phyloP scores from a whole-genome alignment of 2,329 filamentous ascomycete genomes.

The Penicillium polonicum region DNA sequence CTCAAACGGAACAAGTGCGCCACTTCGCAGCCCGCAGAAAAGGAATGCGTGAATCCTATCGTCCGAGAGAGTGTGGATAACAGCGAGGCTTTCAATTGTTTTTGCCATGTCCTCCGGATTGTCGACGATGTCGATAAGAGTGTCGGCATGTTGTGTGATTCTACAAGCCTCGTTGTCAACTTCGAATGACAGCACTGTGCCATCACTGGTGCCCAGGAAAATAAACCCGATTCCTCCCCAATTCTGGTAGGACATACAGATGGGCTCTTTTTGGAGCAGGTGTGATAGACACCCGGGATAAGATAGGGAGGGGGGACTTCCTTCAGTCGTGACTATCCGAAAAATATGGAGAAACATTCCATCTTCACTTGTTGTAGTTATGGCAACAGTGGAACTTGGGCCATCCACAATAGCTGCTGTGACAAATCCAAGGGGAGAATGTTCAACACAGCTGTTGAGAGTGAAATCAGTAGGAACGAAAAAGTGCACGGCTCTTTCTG shows the following conservation, averaged over 20 bases:
- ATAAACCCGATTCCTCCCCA: conserved; percentile 30
- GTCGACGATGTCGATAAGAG: conserved; percentile 26
- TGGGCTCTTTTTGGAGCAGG: conserved; percentile 35
- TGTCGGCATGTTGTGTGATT: conserved; percentile 26
- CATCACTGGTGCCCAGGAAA: conserved; percentile 43
- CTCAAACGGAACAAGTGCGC: conserved; percentile 42
- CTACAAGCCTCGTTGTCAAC: conserved; percentile 18
- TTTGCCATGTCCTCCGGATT: conserved; percentile 31
- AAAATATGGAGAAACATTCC: conserved; percentile 31
- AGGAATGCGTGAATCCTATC: conserved; percentile 25
- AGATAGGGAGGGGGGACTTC: conserved; percentile 20
- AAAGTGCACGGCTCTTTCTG: conserved; percentile 37
- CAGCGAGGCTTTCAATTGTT: conserved; percentile 37
- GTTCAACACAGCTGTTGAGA: conserved; percentile 25
- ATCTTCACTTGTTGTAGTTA: conserved; percentile 27
- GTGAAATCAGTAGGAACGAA: conserved; percentile 24
- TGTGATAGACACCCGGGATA: conserved; percentile 23
- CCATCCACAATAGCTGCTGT: conserved; percentile 33
- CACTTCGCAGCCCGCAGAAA: conserved; percentile 49
- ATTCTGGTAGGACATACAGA: conserved; percentile 35
- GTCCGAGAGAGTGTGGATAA: conserved; percentile 23
- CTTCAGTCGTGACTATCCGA: conserved; percentile 19
- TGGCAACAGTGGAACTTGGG: conserved; percentile 29
- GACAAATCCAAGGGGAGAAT: conserved; percentile 26
- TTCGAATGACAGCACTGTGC: conserved; percentile 36